A percentile compares a stretch with the other conserved stretches of the same genome.
phyloP scores from a whole-genome alignment of 1,284 basidiomycete species.

The Irpex sp. region DNA sequence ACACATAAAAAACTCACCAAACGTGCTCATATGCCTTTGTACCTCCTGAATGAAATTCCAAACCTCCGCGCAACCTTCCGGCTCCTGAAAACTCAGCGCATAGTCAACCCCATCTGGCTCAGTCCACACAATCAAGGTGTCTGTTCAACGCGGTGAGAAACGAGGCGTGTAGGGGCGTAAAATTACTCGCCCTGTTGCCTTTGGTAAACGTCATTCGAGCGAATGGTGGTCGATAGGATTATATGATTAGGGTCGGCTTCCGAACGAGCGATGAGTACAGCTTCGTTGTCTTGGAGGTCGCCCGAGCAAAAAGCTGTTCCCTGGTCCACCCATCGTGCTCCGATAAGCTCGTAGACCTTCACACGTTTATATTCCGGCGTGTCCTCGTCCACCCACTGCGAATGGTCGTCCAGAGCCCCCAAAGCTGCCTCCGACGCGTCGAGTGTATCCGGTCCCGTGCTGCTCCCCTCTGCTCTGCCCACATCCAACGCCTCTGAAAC shows the following conservation, averaged over 20 bases:
- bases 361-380: slow-evolving; percentile 37
- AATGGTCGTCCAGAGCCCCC: slow-evolving; percentile 19
- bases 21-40: slow-evolving; percentile 75
- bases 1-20: slow-evolving; percentile 39
- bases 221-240: slow-evolving; percentile 72
- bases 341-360: slow-evolving; percentile 87
- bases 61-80: slow-evolving; percentile 93
- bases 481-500: slow-evolving; percentile 7
- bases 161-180: slow-evolving; percentile 10
- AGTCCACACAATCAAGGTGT: slow-evolving; percentile 99
- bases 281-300: slow-evolving; percentile 80
- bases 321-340: slow-evolving; percentile 87
- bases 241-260: slow-evolving; percentile 71
- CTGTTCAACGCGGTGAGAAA: slow-evolving; percentile 36
- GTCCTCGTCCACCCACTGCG: slow-evolving; percentile 33
- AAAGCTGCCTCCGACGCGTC: slow-evolving; percentile 15
- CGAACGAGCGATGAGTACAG: slow-evolving; percentile 80
- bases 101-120: slow-evolving; percentile 94
- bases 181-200: slow-evolving; percentile 78
- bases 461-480: slow-evolving; percentile 15
- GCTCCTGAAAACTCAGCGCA: slow-evolving; percentile 95
- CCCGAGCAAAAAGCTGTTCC: slow-evolving; percentile 94
- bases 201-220: slow-evolving; percentile 84
- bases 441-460: slow-evolving; percentile 4
- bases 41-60: slow-evolving; percentile 98